Percentiles rank a stretch among this genome's conserved stretches.
These are phyloP conservation scores for Starmerella vaccinii DNA, from an alignment of 805 yeast genomes.

Conservation along the genomic window DNA sequence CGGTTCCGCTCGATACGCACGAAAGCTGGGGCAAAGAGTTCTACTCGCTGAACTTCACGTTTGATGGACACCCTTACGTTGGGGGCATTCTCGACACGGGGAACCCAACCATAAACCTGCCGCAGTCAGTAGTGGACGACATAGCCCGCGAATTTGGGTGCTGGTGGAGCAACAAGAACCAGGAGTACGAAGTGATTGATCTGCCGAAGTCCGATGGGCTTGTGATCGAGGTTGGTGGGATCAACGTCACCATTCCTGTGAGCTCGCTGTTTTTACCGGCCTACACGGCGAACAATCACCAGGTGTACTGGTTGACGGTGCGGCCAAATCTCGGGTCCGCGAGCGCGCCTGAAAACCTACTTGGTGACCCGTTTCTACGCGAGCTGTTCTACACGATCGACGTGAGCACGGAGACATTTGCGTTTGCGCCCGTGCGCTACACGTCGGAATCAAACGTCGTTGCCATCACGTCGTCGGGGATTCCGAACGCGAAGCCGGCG, in stretches of 20 bases:
- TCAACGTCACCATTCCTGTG: constrained; percentile 18
- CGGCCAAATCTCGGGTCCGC: not conserved
- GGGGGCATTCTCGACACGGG: constrained; percentile 41
- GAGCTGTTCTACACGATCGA: constrained; percentile 59
- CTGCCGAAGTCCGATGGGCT: not conserved
- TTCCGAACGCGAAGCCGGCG: constrained; percentile 12
- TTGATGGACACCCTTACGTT: constrained; percentile 1
- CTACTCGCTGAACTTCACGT: constrained; percentile 6
- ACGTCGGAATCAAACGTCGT: constrained; percentile 5
- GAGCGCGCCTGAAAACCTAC: not conserved
- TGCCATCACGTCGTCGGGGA: not conserved
- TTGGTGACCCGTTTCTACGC: constrained; percentile 48
- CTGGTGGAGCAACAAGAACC: not conserved
- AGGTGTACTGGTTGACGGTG: not conserved
- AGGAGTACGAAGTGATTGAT: not conserved
- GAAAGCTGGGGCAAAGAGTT: not conserved
- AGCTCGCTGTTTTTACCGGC: constrained; percentile 22
- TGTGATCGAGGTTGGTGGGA: constrained; percentile 15
- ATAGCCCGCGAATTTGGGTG: constrained; percentile 10
- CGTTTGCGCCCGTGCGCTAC: constrained; percentile 38
- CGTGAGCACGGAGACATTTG: constrained; percentile 45
- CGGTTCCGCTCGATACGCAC: constrained; percentile 24
- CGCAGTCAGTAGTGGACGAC: constrained; percentile 22
- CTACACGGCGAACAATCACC: not conserved
- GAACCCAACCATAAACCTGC: constrained; percentile 40